Conservation (phyloP, 1,139 yeast genomes). For the Taphrina wiesneri region DNA sequence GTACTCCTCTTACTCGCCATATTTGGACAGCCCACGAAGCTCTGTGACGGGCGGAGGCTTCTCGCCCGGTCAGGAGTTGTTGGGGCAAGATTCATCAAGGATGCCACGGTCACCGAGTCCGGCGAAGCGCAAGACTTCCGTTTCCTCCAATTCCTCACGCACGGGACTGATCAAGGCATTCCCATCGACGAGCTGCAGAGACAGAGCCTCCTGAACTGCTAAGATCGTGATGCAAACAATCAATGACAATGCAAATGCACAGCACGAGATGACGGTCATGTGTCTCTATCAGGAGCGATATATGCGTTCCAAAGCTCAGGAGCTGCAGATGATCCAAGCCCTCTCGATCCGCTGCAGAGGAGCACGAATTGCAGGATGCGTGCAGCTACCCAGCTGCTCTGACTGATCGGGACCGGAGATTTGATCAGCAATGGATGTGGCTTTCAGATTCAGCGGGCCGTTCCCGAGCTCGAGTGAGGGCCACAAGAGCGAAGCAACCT, state of each 20-base stretch:
- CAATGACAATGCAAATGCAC: background rate
- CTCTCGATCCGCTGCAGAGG: too few relatives aligned
- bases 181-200: background rate
- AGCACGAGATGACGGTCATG: background rate
- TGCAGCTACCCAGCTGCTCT: too few relatives aligned
- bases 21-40: constrained; percentile 11
- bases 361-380: too few relatives aligned
- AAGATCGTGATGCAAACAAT: too few relatives aligned
- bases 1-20: constrained; percentile 12
- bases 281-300: too few relatives aligned
- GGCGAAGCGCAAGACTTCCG: background rate
- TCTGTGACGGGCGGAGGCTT: background rate
- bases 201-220: background rate
- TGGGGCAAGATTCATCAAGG: background rate
- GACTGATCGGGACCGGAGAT: too few relatives aligned
- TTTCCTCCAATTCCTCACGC: background rate
- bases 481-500: too few relatives aligned
- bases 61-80: background rate
- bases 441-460: too few relatives aligned
- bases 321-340: too few relatives aligned
- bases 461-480: too few relatives aligned
- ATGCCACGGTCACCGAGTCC: constrained; percentile 1
- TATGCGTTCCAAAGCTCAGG: too few relatives aligned
- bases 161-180: background rate
- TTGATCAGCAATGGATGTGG: too few relatives aligned